Evolutionary conservation across 345 rosid genomes (phyloP).

Genomic region (Balakata baccata): DNA sequence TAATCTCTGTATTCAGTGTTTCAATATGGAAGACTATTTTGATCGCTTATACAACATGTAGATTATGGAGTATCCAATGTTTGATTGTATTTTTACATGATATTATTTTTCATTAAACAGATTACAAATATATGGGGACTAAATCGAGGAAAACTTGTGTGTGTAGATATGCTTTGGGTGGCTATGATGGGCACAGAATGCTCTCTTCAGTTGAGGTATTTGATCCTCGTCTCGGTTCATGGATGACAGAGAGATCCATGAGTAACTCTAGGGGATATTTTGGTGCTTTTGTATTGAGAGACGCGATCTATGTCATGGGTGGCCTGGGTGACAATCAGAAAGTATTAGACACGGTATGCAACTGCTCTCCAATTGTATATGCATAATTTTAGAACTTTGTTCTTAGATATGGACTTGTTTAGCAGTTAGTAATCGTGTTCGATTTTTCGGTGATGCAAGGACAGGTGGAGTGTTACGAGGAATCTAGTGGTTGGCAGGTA

Average conservation of each 20-base stretch:
- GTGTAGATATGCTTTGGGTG: constrained; percentile 41
- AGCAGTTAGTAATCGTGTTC: not conserved
- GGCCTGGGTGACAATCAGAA: constrained; percentile 23
- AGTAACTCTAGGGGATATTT: constrained; percentile 27
- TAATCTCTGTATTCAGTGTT: constrained; percentile 3
- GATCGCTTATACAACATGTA: not conserved
- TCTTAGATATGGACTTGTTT: not conserved
- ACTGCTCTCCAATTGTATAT: not conserved
- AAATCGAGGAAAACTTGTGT: not conserved
- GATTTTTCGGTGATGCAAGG: not conserved
- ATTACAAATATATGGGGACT: not conserved
- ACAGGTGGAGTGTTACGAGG: constrained; percentile 39
- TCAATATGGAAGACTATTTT: not conserved
- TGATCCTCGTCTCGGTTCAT: constrained; percentile 37
- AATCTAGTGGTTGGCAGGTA: constrained; percentile 35
- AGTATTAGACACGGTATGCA: constrained; percentile 30
- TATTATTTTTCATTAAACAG: not conserved
- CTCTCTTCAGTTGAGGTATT: constrained; percentile 34
- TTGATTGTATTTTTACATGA: not conserved
- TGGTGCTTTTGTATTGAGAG: constrained; percentile 31
- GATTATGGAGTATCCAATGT: not conserved
- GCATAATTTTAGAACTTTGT: not conserved
- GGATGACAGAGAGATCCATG: constrained; percentile 37
- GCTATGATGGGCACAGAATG: constrained; percentile 35
- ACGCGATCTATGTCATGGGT: constrained; percentile 33